phyloP scores from a whole-genome alignment of 2,329 filamentous ascomycete species.

The Xylaria multiplex region DNA sequence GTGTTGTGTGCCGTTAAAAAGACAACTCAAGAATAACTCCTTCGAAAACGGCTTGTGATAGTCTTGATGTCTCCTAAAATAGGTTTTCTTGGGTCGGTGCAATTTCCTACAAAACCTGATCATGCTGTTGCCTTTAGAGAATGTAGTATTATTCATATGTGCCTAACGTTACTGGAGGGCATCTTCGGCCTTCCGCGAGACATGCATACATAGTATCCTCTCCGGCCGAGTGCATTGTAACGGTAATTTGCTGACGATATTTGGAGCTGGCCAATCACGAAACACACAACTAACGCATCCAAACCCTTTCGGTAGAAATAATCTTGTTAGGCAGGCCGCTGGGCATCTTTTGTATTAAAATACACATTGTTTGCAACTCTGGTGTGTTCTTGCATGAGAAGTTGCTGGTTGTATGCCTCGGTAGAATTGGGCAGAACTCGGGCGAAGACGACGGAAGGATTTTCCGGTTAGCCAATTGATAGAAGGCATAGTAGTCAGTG shows the following conservation, averaged over 20 bases:
- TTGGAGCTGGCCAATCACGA: conserved; percentile 21
- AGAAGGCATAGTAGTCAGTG: background rate
- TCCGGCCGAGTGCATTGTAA: conserved; percentile 25
- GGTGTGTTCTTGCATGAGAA: background rate
- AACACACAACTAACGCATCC: background rate
- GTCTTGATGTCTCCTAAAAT: conserved; percentile 23
- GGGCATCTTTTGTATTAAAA: conserved; percentile 7
- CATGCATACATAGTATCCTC: conserved; percentile 33
- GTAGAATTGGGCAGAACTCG: background rate
- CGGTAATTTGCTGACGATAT: conserved; percentile 18
- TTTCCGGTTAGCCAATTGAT: conserved; percentile 11
- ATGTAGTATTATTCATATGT: conserved; percentile 14
- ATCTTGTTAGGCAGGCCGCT: conserved; percentile 25
- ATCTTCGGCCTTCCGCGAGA: conserved; percentile 37
- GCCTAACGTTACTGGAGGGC: conserved; percentile 16
- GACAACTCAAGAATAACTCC: conserved; percentile 19
- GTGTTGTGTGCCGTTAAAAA: conserved; percentile 19
- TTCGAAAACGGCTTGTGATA: conserved; percentile 15
- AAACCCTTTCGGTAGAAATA: conserved; percentile 9
- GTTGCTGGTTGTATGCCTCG: conserved; percentile 20
- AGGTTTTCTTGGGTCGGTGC: conserved; percentile 15
- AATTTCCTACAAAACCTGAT: background rate
- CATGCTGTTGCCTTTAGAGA: conserved; percentile 5
- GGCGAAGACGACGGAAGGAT: conserved; percentile 1
- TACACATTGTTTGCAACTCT: conserved; percentile 12